Percentiles rank a stretch among this genome's conserved stretches.
These are phyloP conservation scores for Trichoderma semiorbis DNA, from an alignment of 2,329 filamentous ascomycete species.

Conservation along the genomic window DNA sequence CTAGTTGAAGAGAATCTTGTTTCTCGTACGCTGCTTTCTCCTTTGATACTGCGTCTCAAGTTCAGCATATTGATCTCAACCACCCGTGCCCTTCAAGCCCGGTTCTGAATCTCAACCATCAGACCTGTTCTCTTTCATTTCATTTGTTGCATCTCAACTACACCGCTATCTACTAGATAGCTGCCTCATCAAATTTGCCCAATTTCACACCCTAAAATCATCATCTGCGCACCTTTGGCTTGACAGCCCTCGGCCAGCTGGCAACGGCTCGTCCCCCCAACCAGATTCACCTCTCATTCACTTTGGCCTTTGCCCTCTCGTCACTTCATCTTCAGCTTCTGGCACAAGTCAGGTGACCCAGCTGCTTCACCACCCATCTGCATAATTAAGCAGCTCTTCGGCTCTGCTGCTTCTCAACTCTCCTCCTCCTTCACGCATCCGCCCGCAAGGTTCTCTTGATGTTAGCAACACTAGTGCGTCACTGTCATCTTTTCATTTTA, in stretches of 20 bases:
- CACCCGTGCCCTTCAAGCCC: neutral
- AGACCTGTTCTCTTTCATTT: neutral
- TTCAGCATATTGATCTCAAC: neutral
- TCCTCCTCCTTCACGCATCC: neutral
- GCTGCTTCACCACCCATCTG: neutral
- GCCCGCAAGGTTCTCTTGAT: neutral
- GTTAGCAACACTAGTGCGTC: neutral
- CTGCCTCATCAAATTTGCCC: neutral
- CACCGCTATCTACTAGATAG: neutral
- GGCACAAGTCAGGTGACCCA: slow-evolving; percentile 9
- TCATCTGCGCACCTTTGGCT: neutral
- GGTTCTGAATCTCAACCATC: neutral
- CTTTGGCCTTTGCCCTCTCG: neutral
- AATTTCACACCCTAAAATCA: neutral
- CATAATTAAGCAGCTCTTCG: neutral
- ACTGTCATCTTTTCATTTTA: neutral
- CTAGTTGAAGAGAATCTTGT: neutral
- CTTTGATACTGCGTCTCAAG: neutral
- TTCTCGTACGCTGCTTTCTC: neutral
- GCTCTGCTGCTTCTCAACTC: neutral
- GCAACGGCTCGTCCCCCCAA: neutral
- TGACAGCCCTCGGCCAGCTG: slow-evolving; percentile 1
- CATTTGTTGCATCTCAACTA: neutral
- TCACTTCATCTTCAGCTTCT: neutral
- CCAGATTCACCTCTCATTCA: neutral